Conservation (phyloP, 257 asterid species). For the Plantago ovata region DNA sequence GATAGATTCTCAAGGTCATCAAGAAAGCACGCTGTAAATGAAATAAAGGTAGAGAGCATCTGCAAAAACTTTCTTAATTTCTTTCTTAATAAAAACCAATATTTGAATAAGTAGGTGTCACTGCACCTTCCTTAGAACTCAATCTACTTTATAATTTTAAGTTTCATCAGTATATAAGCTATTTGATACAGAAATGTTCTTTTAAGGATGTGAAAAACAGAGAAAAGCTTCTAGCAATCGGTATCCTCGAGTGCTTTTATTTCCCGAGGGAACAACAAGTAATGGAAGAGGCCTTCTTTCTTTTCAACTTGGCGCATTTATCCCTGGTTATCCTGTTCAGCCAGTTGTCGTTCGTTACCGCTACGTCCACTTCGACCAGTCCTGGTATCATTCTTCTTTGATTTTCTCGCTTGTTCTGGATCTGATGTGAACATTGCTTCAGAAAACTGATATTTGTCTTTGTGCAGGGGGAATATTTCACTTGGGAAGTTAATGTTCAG, state of each 20-base stretch:
- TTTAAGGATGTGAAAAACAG: slow-evolving; percentile 86
- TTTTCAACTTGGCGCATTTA: slow-evolving; percentile 96
- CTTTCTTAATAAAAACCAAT: slow-evolving; percentile 1
- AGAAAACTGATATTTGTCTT: slow-evolving; percentile 2
- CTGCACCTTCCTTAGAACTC: too few relatives aligned
- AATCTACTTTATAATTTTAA: slow-evolving; percentile 17
- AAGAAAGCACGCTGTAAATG: slow-evolving; percentile 82
- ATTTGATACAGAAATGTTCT: slow-evolving; percentile 89
- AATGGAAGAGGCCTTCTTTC: slow-evolving; percentile 88
- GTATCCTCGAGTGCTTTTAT: slow-evolving; percentile 92
- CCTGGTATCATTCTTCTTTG: slow-evolving; percentile 56
- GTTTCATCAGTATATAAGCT: slow-evolving; percentile 59
- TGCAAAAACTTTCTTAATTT: slow-evolving; percentile 16
- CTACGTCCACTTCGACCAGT: slow-evolving; percentile 92
- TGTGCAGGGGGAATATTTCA: slow-evolving; percentile 73
- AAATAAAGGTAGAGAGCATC: slow-evolving; percentile 83
- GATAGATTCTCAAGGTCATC: slow-evolving; percentile 85
- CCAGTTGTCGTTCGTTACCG: slow-evolving; percentile 91
- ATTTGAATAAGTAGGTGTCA: neutral
- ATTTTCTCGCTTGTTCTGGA: neutral
- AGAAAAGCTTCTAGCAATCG: slow-evolving; percentile 83
- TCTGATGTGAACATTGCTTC: slow-evolving; percentile 4
- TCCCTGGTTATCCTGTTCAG: slow-evolving; percentile 91
- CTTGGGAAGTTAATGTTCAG: slow-evolving; percentile 79
- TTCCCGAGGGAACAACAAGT: slow-evolving; percentile 99